Percentiles rank a stretch among this genome's conserved stretches.
phyloP scores from a whole-genome alignment of 495 filamentous ascomycete genomes.

The Daldinia loculata region DNA sequence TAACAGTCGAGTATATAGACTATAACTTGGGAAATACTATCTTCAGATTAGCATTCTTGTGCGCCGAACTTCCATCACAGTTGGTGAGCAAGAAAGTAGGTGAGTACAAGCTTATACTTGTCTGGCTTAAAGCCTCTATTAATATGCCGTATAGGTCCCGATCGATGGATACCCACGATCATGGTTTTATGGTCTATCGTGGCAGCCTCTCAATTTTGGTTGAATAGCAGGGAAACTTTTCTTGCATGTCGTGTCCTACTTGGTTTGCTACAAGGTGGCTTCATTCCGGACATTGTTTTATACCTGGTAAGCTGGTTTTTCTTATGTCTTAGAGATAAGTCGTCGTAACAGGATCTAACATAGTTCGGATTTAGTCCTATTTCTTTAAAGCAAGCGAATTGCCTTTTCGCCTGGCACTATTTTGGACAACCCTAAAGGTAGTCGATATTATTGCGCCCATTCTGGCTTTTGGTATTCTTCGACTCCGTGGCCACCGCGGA shows the following conservation, averaged over 20 bases:
- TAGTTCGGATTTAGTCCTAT: conserved; percentile 50
- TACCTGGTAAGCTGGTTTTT: conserved; percentile 59
- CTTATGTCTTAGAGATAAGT: conserved; percentile 47
- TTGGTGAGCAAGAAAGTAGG: conserved; percentile 72
- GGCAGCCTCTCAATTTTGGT: conserved; percentile 70
- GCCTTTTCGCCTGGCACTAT: conserved; percentile 69
- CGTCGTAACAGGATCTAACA: not conserved
- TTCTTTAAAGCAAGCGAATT: conserved; percentile 73
- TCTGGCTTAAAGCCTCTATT: not conserved
- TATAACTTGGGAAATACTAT: conserved; percentile 81
- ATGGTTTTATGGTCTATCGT: conserved; percentile 80
- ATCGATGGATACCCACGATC: conserved; percentile 83
- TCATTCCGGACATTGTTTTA: conserved; percentile 60
- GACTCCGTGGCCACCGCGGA: conserved; percentile 62
- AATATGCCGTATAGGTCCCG: conserved; percentile 61
- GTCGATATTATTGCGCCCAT: conserved; percentile 67
- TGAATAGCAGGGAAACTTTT: conserved; percentile 66
- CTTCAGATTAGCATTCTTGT: conserved; percentile 71
- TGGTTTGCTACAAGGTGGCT: conserved; percentile 73
- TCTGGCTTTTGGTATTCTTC: conserved; percentile 70
- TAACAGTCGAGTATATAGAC: conserved; percentile 45
- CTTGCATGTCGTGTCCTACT: conserved; percentile 68
- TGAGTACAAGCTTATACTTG: conserved; percentile 61
- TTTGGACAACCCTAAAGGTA: conserved; percentile 67
- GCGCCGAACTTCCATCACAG: conserved; percentile 77